Evolutionary conservation across 2,329 filamentous ascomycete species (phyloP), one percentile per base, ranked within the genome.

Genomic region (Tolypocladium tropicale): DNA sequence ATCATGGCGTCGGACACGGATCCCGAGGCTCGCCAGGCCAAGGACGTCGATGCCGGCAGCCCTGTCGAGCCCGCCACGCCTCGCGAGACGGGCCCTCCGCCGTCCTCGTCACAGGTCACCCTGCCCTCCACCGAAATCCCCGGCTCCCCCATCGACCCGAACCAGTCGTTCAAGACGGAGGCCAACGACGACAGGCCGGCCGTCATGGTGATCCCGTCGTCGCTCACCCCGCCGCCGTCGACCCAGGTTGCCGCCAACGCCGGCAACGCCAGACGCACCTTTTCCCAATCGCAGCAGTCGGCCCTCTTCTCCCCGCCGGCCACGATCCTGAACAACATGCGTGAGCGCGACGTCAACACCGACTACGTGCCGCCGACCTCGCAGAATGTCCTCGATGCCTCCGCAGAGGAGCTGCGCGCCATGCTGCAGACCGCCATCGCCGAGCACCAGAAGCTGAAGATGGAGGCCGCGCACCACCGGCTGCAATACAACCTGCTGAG

Each of bases 401-500:
- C 79, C 1, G 63, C 74, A 3, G 80, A 83, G 10, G 78, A 84
- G 62, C 75, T 86, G 34, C 77, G 80, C 16, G 70, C 69, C 55
- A 80, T 84, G 78, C 68, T 86, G 52, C 75, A 81, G 57, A 70
- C 71, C 3, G 78, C 76, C 59, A 70, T 85, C 46, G 76, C 75
- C 25, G 80, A 86, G 61, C 79, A 84, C 58, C 75, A 78, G 50
- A 79, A 76, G 63, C 72, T 85, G 52, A 89, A 94, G 65, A 92
- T 91, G 76, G 88, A 92, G 57, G 86, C 88, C 18, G 89, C 92
- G 34, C 92, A 96, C 69, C 88, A 94, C 74, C 95, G 94, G 72
- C 76, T 97, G 55, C 93, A 96, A 69, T 88, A 92, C 67, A 91
- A 87, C 63, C 81, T 96, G 66, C 80, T 95, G 32, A 85, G 83